Evolutionary conservation across 345 rosid genomes (phyloP).

Genomic region (Brassica rapa): DNA sequence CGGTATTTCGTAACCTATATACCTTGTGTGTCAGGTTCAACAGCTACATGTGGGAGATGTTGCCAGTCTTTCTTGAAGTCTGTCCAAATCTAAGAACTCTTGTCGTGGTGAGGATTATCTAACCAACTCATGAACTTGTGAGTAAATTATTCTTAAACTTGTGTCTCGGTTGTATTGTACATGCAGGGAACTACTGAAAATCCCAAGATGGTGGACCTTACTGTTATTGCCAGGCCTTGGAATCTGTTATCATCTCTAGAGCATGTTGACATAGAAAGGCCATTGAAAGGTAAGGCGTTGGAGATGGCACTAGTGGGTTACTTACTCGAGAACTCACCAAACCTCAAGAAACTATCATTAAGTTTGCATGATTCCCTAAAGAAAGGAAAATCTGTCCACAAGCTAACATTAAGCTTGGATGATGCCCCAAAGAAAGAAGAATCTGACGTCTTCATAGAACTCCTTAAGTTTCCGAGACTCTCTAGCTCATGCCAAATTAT

Average conservation of each 20-base stretch:
- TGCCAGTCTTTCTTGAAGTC: conserved; percentile 23
- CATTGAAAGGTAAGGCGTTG: no score
- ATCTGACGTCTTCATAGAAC: not conserved
- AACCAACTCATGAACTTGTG: not conserved
- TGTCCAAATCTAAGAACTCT: conserved; percentile 23
- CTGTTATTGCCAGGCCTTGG: no score
- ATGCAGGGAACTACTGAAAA: not conserved
- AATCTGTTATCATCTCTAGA: no score
- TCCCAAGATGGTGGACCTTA: not conserved
- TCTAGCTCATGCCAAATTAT: not conserved
- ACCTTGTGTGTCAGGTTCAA: not conserved
- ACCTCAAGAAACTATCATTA: conserved; percentile 5
- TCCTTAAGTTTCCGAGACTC: not conserved
- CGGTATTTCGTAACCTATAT: not conserved
- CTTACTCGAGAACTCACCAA: no score
- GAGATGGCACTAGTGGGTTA: no score
- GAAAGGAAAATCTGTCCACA: not conserved
- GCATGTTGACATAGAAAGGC: no score
- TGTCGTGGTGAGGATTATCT: not conserved
- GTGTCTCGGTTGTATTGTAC: not conserved
- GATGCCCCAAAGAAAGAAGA: not conserved
- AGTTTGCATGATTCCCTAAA: not conserved
- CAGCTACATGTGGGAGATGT: not conserved
- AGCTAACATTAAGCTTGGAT: not conserved
- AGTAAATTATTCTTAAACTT: not conserved